phyloP scores from a whole-genome alignment of 164 flowering plant species.

The Cinnamomum micranthum region DNA sequence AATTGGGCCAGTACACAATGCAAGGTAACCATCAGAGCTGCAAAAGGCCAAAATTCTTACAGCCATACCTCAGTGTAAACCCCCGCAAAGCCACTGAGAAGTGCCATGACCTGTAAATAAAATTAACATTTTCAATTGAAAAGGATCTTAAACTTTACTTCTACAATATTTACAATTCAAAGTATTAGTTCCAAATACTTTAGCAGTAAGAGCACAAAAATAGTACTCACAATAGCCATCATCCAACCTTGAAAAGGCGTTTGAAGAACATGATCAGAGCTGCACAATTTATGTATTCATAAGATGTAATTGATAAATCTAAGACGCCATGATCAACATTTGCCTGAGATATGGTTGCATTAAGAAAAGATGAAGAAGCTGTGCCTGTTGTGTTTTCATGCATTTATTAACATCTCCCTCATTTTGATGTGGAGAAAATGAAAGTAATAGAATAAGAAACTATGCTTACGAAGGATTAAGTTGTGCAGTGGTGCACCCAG shows the following conservation, averaged over 20 bases:
- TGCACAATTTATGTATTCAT: conserved; percentile 30
- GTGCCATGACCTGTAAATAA: conserved; percentile 81
- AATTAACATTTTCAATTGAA: neutral
- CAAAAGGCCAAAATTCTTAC: neutral
- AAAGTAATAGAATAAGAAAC: neutral
- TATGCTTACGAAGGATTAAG: conserved; percentile 71
- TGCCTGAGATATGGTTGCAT: neutral
- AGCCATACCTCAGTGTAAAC: conserved; percentile 95
- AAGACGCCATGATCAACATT: neutral
- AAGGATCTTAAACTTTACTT: neutral
- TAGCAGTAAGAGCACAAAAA: conserved; percentile 5
- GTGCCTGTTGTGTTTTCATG: neutral
- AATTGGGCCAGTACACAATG: neutral
- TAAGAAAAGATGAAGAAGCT: neutral
- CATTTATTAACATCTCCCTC: neutral
- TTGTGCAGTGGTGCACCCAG: conserved; percentile 97
- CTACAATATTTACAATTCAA: neutral
- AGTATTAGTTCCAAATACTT: neutral
- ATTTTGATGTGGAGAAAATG: no score
- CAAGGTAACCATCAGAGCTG: no score
- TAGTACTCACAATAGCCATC: conserved; percentile 89
- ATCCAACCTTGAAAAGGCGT: conserved; percentile 90
- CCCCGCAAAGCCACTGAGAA: conserved; percentile 98
- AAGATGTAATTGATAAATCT: conserved; percentile 1
- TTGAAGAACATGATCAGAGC: conserved; percentile 95